Evolutionary conservation across 805 yeast species (phyloP).

Genomic region (Komagataella pastoris): DNA sequence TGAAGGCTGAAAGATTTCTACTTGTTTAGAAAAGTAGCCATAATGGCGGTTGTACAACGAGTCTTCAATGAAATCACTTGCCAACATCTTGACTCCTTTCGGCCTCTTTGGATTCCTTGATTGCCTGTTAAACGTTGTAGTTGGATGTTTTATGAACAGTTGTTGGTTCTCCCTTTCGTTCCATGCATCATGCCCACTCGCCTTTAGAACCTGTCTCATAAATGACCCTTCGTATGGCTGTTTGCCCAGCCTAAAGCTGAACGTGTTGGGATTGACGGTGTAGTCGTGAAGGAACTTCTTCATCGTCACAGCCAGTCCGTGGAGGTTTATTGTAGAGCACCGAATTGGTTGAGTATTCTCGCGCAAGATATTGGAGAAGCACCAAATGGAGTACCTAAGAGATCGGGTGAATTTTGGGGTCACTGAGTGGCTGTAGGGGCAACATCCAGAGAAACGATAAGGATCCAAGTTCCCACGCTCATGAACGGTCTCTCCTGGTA

Average conservation of each 20-base stretch:
- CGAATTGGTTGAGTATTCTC: neutral
- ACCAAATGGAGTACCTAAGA: too few species aligned
- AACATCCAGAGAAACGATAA: too few species aligned
- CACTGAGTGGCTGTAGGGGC: neutral
- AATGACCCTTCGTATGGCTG: neutral
- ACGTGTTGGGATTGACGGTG: conserved; percentile 15
- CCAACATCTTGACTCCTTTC: conserved; percentile 49
- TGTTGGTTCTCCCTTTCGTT: conserved; percentile 17
- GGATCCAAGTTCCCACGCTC: neutral
- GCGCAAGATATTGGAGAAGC: neutral
- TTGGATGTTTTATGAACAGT: conserved; percentile 28
- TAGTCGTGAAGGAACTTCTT: conserved; percentile 18
- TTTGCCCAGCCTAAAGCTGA: conserved; percentile 16
- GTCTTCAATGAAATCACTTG: conserved; percentile 74
- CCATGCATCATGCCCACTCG: conserved; percentile 22
- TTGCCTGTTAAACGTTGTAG: conserved; percentile 22
- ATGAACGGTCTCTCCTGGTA: neutral
- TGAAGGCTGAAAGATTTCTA: conserved; percentile 59
- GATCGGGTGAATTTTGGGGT: neutral
- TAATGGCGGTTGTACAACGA: conserved; percentile 70
- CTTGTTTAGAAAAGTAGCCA: conserved; percentile 73
- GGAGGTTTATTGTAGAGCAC: neutral
- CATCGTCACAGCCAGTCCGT: neutral
- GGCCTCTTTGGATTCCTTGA: conserved; percentile 36
- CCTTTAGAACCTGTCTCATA: conserved; percentile 12